Evolutionary conservation across 1,139 yeast species (phyloP).

Genomic region (Komagataea norvegica): DNA sequence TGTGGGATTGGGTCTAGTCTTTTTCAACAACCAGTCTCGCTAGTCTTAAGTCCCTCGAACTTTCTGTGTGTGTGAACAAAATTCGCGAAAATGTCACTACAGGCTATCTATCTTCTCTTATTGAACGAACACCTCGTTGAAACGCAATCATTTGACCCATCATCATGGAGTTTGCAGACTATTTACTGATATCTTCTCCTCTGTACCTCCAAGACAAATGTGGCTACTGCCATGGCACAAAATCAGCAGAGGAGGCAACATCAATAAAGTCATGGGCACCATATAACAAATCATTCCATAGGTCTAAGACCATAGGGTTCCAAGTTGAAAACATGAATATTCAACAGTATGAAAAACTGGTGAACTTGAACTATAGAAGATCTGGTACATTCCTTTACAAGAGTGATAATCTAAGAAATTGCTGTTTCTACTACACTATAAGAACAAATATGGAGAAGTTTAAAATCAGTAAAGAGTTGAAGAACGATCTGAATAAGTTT

Average conservation of each 20-base stretch:
- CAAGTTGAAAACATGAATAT: constrained; percentile 44
- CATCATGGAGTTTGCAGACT: constrained; percentile 14
- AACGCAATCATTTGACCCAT: not conserved
- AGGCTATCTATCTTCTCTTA: no score
- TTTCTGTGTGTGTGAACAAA: no score
- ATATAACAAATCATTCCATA: not conserved
- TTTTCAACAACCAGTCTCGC: not conserved
- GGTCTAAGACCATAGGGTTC: constrained; percentile 39
- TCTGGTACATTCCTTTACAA: constrained; percentile 74
- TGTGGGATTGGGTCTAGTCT: not conserved
- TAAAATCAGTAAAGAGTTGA: constrained; percentile 57
- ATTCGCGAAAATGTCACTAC: no score
- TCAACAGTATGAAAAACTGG: constrained; percentile 53
- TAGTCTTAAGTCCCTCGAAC: not conserved
- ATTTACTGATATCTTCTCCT: constrained; percentile 32
- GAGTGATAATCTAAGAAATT: constrained; percentile 64
- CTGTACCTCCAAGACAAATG: constrained; percentile 40
- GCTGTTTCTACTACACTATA: constrained; percentile 83
- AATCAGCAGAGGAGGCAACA: constrained; percentile 31
- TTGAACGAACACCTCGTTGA: no score
- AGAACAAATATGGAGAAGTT: constrained; percentile 50
- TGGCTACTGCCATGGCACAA: constrained; percentile 60
- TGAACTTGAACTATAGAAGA: constrained; percentile 73
- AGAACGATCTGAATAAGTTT: constrained; percentile 62
- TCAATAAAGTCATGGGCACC: constrained; percentile 30